These are phyloP conservation scores for Nelumbo lutea DNA, from an alignment of 164 flowering plant species.

Conservation along the genomic window DNA sequence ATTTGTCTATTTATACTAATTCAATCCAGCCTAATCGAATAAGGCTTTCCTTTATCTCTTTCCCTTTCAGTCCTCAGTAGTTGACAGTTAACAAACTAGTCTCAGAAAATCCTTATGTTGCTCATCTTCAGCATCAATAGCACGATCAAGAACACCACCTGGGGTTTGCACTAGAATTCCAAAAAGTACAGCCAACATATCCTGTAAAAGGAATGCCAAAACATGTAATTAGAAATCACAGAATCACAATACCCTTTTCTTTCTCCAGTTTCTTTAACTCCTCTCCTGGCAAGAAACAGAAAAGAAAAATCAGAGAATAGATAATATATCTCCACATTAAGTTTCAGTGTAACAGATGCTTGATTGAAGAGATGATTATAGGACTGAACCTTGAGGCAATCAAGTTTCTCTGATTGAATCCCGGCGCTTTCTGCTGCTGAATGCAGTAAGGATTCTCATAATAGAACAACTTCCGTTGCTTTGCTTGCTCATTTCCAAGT, in stretches of 20 bases:
- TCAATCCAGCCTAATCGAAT: no score
- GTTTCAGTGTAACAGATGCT: background rate
- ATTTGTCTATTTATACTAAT: no score
- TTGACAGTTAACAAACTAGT: constrained; percentile 44
- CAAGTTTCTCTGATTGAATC: constrained; percentile 89
- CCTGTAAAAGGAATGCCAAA: constrained; percentile 7
- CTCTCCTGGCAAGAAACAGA: constrained; percentile 41
- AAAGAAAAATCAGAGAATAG: background rate
- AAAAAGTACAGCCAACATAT: constrained; percentile 3
- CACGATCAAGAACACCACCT: constrained; percentile 86
- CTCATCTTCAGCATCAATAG: constrained; percentile 79
- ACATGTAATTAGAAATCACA: background rate
- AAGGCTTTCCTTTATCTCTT: no score
- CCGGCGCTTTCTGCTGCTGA: constrained; percentile 85
- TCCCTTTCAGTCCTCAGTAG: background rate
- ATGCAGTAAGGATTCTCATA: constrained; percentile 94
- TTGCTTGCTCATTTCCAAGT: constrained; percentile 25
- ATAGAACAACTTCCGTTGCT: constrained; percentile 65
- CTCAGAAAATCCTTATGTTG: constrained; percentile 75
- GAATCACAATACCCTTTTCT: constrained; percentile 83
- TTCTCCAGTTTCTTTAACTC: constrained; percentile 57
- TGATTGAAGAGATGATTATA: background rate
- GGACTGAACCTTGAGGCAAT: constrained; percentile 78
- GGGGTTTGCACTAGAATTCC: constrained; percentile 59
- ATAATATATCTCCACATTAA: background rate